Evolutionary conservation across 257 asterid species (phyloP), one percentile per base, ranked within the genome.

Genomic region (Cruciata laevipes): DNA sequence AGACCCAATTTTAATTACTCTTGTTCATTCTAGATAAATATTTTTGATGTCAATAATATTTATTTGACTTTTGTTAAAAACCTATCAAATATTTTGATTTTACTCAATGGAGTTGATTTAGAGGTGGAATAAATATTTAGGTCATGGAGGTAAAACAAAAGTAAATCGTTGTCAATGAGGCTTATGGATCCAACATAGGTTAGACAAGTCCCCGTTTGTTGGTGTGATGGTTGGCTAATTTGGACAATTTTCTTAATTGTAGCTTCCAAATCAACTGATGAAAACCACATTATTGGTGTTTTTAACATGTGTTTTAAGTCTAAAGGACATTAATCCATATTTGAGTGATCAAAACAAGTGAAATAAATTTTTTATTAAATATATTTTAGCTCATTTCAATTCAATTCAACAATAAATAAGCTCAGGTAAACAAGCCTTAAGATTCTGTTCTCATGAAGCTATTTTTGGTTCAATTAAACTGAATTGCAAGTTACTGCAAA

Each of bases 141-240:
- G 20, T 47, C 53, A 5, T 2, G 20, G 20, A 0, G 11, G 25
- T 18, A 53, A 53, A 53, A 53, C 6, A 27, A 21, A 11, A 53
- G 20, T 13, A n/a, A 53, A 53, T 53, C 59, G 25, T 18, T 53
- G 25, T 18, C 59, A 53, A 51, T 53, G 10, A 16, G 59, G 21
- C 59, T 27, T 2, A 27, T 27, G 30, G 30, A 27, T 27, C 30
- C 30, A 53, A 53, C 59, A 6, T 9, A 21, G 8, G 69, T 8
- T 13, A 30, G 52, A 21, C 70, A 30, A 18, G 0, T 18, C 30
- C 47, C 61, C 60, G 1, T 31, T 66, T 3, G 40, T 49, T 18
- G 70, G 70, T 30, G 61, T 18, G 61, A 17, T 49, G 69, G 60
- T 66, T 55, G 61, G 70, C 61, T 49, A 27, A 27, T 23, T 61